These are phyloP conservation scores for Cochlearia excelsa DNA, from an alignment of 345 rosid genomes.

Conservation along the genomic window DNA sequence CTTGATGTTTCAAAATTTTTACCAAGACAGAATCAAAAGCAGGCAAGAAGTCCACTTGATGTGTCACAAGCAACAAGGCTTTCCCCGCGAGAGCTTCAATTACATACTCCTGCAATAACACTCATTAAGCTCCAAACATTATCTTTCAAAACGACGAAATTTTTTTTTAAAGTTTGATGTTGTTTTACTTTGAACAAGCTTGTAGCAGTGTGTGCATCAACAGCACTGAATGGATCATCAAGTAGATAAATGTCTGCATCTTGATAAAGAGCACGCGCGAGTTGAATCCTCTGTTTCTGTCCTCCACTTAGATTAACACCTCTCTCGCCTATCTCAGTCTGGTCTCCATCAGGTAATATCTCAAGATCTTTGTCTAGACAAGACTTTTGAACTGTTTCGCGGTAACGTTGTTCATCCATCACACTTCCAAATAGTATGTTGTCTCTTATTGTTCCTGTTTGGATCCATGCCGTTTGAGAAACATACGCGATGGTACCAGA, in stretches of 20 bases:
- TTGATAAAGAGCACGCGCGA: slow-evolving; percentile 95
- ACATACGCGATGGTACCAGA: slow-evolving; percentile 80
- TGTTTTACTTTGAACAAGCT: slow-evolving; percentile 75
- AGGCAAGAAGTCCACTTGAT: slow-evolving; percentile 98
- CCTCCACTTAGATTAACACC: slow-evolving; percentile 99
- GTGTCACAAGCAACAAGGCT: slow-evolving; percentile 83
- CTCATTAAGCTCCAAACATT: slow-evolving; percentile 27
- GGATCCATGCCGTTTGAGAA: slow-evolving; percentile 96
- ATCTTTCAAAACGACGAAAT: slow-evolving; percentile 1
- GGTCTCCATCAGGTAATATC: slow-evolving; percentile 82
- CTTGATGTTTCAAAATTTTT: slow-evolving; percentile 22
- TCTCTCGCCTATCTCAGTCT: slow-evolving; percentile 94
- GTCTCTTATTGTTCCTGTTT: slow-evolving; percentile 79
- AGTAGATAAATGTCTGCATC: slow-evolving; percentile 84
- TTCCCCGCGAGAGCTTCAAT: slow-evolving; percentile 70
- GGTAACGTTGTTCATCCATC: slow-evolving; percentile 65
- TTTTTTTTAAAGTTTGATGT: not conserved
- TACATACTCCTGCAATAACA: slow-evolving; percentile 65
- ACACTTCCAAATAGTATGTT: slow-evolving; percentile 78
- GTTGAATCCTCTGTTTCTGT: slow-evolving; percentile 94
- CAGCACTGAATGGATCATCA: slow-evolving; percentile 97
- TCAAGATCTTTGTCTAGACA: slow-evolving; percentile 87
- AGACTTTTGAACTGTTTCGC: slow-evolving; percentile 72
- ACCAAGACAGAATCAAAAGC: slow-evolving; percentile 85
- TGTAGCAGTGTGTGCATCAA: slow-evolving; percentile 93